Conservation (phyloP, 2,329 filamentous ascomycete species). For the Pseudocercospora fuligena region DNA sequence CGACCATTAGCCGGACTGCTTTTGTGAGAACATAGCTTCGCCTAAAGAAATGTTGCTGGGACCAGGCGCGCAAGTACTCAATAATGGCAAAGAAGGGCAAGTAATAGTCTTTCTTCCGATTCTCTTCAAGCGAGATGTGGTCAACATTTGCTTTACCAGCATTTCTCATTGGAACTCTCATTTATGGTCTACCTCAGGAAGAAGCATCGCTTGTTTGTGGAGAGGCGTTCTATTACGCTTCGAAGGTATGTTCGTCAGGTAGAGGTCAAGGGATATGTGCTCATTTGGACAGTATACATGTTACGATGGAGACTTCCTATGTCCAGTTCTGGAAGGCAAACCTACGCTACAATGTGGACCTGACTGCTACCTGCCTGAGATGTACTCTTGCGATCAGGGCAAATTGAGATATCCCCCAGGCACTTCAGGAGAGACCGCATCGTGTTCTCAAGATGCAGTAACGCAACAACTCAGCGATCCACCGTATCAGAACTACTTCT, state of each 20-base stretch:
- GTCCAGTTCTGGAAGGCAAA: constrained; percentile 42
- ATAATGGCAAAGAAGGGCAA: not conserved
- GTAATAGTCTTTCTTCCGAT: not conserved
- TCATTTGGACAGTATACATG: constrained; percentile 42
- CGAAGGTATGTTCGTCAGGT: constrained; percentile 6
- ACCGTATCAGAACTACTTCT: constrained; percentile 69
- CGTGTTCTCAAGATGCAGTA: constrained; percentile 37
- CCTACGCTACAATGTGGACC: constrained; percentile 43
- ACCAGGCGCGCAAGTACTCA: not conserved
- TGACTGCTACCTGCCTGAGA: constrained; percentile 43
- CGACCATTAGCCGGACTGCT: not conserved
- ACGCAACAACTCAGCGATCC: constrained; percentile 58
- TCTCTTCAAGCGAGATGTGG: not conserved
- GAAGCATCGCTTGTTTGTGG: constrained; percentile 12
- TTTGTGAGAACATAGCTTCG: not conserved
- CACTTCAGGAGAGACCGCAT: not conserved
- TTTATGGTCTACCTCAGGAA: not conserved
- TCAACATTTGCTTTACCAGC: not conserved
- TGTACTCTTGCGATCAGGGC: constrained; percentile 38
- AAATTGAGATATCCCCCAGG: constrained; percentile 38
- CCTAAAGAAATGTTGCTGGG: not conserved
- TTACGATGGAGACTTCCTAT: constrained; percentile 45
- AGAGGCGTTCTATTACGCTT: constrained; percentile 13
- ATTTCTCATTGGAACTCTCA: not conserved
- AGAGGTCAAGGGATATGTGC: not conserved